Evolutionary conservation across 129 eudicot genomes (phyloP), one percentile per base, ranked within the genome.

Genomic region (Chrysanthemum seticuspe): DNA sequence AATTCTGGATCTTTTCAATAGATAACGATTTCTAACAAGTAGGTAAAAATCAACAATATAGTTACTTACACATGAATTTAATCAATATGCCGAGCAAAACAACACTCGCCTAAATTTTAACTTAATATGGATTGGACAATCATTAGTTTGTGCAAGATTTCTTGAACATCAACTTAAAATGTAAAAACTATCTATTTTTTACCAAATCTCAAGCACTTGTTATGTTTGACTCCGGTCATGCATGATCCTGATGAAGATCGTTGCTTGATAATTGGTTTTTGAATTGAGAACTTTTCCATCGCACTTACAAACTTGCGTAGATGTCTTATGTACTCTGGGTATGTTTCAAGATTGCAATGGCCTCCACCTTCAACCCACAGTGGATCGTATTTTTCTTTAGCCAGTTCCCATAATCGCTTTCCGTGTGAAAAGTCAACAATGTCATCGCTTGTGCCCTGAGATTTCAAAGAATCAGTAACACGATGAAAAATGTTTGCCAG

Each of bases 291-390:
- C 76, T 89, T 93, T 78, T 93, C 98, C 98, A 93, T 93, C 75
- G 97, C 91, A 62, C 72, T 90, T 65, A 86, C 73, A 64, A 90
- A 90, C 73, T 83, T 90, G 64, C 96, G 81, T 75, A 94, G 68
- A 71, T 94, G 99, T 79, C 84, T 90, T 63, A 94, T 90, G 85
- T 94, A 94, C 85, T 94, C 99, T 0, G 96, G 99, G 69, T 82
- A 94, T 11, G 97, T 86, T 79, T 94, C 99, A 48, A 94, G 89
- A 68, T 94, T 94, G 81, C 99, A 94, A 71, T 94, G 99, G 14
- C 97, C 97, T 66, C 97, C 99, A 12, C 97, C 97, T 75, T 94
- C 65, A 16, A 94, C 91, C 99, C 99, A 94, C 58, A 94, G 68
- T 9, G 97, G 99, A 59, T 94, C 99, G 57, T 90, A 94, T 69